Conservation (phyloP, 345 rosid species). For the Acer saccharum region DNA sequence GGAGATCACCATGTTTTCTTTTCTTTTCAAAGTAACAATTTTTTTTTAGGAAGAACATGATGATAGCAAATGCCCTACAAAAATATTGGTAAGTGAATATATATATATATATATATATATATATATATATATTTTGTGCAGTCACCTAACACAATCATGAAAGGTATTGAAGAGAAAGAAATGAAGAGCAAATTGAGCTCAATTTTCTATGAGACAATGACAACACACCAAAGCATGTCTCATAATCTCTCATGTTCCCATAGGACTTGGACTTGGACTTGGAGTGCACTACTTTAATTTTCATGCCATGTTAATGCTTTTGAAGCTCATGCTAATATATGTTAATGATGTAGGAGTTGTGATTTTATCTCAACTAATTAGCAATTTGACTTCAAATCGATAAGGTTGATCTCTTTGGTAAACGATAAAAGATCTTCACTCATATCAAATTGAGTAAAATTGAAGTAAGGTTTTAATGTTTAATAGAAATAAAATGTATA, state of each 20-base stretch:
- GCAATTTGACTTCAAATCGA: neutral
- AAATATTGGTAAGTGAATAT: neutral
- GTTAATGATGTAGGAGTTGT: neutral
- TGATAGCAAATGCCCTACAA: neutral
- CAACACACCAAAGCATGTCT: neutral
- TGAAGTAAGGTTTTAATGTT: no score
- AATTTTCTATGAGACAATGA: slow-evolving; percentile 13
- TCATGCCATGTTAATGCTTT: neutral
- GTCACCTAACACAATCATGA: slow-evolving; percentile 11
- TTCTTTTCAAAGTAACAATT: no score
- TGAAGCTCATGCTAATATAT: neutral
- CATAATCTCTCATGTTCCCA: neutral
- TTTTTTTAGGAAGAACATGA: no score
- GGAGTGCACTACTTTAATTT: neutral
- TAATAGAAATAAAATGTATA: no score
- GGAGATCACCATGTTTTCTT: neutral
- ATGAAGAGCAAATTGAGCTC: neutral
- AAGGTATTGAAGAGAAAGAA: slow-evolving; percentile 6
- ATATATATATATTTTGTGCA: no score
- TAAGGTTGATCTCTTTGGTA: neutral
- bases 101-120: no score
- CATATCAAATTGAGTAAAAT: neutral
- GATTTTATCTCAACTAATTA: neutral
- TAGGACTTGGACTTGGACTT: neutral
- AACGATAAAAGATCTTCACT: no score